Evolutionary conservation across 2,329 filamentous ascomycete genomes (phyloP), one percentile per base, ranked within the genome.

Genomic region (Cytospora piceae): DNA sequence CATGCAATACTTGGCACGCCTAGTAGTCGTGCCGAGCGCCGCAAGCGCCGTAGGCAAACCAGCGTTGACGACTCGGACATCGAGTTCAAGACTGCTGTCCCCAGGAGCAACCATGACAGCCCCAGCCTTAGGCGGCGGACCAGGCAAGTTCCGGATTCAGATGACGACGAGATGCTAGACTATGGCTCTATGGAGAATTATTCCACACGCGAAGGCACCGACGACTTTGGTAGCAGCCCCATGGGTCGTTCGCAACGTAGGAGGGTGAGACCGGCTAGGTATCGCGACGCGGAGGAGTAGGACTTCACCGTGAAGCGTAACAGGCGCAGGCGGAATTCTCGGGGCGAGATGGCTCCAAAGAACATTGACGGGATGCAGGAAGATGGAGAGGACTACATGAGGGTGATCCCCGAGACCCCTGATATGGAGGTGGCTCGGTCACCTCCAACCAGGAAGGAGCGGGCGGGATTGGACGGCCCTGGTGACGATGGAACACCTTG

Each of bases 221-320:
- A 58, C 22, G 66, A 68, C 46, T 11, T 49, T 14, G 66, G 64
- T 34, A 66, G 58, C 37, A 64, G 65, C 42, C 58, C 61, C 2
- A 27, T 64, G 24, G 61, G 64, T 34, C 67, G 67, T n/a, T 67
- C 67, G 31, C 64, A 66, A 22, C 64, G 67, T n/a, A 60, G 55
- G 46, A 65, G 67, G 32, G 65, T 67, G 61, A 68, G 57, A 55
- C 67, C 67, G 46, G 67, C 67, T 37, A 64, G 67, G 42, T 68
- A 68, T 61, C 67, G 67, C 51, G 65, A 67, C 27, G 27, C 46
- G 61, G 67, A 64, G 54, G 66, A 68, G 59, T 68, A 68, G 66
- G 66, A 66, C 52, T 58, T 66, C 61, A 57, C 63, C 34, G 37
- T 6, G 27, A 59, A 49, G 63, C 58, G 52, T 49, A 37, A 37